Conservation (phyloP, 2,329 filamentous ascomycete genomes). For the Pseudohalonectria lignicola region DNA sequence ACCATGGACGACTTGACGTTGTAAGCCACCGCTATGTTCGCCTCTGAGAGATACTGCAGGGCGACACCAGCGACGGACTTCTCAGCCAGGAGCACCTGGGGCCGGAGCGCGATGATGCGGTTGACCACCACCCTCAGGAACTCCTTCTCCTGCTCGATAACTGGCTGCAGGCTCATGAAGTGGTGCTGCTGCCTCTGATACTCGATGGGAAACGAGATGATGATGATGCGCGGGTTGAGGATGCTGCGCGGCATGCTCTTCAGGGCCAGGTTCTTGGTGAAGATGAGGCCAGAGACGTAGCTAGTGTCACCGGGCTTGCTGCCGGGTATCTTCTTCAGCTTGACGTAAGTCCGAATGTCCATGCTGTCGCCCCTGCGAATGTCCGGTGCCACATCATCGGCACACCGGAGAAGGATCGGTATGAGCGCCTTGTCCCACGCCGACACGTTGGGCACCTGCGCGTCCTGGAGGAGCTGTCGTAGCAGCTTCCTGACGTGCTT, state of each 20-base stretch:
- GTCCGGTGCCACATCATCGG: conserved; percentile 89
- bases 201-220: conserved; percentile 91
- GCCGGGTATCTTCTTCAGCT: conserved; percentile 91
- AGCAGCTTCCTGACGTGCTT: conserved; percentile 81
- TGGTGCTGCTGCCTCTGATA: conserved; percentile 89
- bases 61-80: conserved; percentile 88
- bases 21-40: conserved; percentile 85
- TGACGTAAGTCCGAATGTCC: conserved; percentile 95
- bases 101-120: conserved; percentile 75
- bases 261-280: conserved; percentile 90
- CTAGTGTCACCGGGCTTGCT: conserved; percentile 82
- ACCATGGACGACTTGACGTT: conserved; percentile 96
- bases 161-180: conserved; percentile 95
- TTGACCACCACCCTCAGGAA: conserved; percentile 87
- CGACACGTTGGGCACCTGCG: conserved; percentile 56
- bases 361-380: conserved; percentile 87
- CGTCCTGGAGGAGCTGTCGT: conserved; percentile 71
- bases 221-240: conserved; percentile 71
- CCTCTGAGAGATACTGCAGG: conserved; percentile 75
- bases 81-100: conserved; percentile 82
- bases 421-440: conserved; percentile 87
- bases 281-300: conserved; percentile 95
- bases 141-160: conserved; percentile 93
- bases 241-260: conserved; percentile 94
- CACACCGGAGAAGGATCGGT: conserved; percentile 81